Evolutionary conservation across 2,329 filamentous ascomycete genomes (phyloP).

Genomic region (Whalleya microplaca): DNA sequence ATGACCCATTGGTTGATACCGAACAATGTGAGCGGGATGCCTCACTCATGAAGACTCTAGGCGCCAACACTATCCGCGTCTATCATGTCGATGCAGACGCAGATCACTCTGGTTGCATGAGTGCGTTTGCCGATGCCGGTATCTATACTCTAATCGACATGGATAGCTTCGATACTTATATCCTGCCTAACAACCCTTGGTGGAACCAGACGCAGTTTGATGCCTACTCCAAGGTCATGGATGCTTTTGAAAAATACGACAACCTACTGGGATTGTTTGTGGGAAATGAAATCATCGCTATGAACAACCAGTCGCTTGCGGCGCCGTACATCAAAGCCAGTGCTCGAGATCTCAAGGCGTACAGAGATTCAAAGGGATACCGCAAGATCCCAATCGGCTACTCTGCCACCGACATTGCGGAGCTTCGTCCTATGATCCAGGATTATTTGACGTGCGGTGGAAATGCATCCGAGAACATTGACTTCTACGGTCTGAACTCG

Average conservation of each 20-base stretch:
- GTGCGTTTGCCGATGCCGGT: conserved; percentile 74
- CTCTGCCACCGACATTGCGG: conserved; percentile 81
- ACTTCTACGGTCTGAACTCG: conserved; percentile 86
- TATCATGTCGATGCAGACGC: conserved; percentile 79
- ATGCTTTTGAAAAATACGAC: conserved; percentile 75
- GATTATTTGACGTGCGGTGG: conserved; percentile 79
- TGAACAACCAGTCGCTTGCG: conserved; percentile 59
- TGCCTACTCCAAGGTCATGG: conserved; percentile 72
- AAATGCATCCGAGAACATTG: conserved; percentile 70
- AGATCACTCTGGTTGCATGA: conserved; percentile 81
- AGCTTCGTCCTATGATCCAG: conserved; percentile 64
- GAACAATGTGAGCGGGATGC: conserved; percentile 79
- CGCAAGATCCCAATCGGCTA: conserved; percentile 85
- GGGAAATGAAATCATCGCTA: conserved; percentile 84
- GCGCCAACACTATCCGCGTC: conserved; percentile 82
- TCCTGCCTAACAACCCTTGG: conserved; percentile 61
- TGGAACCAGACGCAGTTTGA: conserved; percentile 77
- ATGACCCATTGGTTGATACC: conserved; percentile 77
- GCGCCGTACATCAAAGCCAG: conserved; percentile 86
- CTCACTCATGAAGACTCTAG: conserved; percentile 75
- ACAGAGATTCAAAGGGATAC: conserved; percentile 75
- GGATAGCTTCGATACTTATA: conserved; percentile 73
- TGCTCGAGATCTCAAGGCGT: conserved; percentile 79
- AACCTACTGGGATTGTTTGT: conserved; percentile 86
- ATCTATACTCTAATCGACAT: conserved; percentile 87